Evolutionary conservation across 2,329 filamentous ascomycete species (phyloP).

Genomic region (Lecanicillium sp.): DNA sequence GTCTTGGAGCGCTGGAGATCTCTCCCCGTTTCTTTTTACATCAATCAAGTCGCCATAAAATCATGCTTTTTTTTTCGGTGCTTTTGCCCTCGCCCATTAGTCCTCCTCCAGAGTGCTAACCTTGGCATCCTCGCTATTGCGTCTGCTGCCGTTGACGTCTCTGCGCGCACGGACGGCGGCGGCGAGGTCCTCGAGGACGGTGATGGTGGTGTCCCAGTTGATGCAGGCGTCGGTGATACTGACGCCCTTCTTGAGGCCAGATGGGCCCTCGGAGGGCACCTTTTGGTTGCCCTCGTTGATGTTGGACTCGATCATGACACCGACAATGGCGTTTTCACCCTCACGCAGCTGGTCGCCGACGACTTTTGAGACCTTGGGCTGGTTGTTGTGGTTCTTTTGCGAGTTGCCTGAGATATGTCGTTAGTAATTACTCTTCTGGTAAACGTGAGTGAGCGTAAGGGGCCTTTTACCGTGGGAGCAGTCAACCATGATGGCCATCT

Average conservation of each 20-base stretch:
- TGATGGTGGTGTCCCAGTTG: conserved; percentile 78
- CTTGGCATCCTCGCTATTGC: conserved; percentile 21
- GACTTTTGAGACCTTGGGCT: conserved; percentile 81
- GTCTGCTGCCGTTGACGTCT: conserved; percentile 35
- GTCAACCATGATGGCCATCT: conserved; percentile 92
- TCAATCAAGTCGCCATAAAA: neutral
- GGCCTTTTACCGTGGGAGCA: conserved; percentile 76
- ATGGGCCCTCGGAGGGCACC: conserved; percentile 73
- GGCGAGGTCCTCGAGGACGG: conserved; percentile 77
- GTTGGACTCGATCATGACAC: conserved; percentile 98
- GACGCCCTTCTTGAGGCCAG: conserved; percentile 76
- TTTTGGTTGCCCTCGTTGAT: conserved; percentile 89
- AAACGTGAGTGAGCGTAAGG: neutral
- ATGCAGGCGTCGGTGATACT: conserved; percentile 97
- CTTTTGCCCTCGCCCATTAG: conserved; percentile 18
- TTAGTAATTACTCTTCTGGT: neutral
- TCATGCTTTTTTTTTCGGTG: too few relatives aligned
- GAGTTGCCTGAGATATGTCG: conserved; percentile 64
- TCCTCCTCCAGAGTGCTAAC: conserved; percentile 46
- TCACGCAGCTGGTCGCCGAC: conserved; percentile 79
- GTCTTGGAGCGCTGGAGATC: too few relatives aligned
- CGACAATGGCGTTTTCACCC: conserved; percentile 82
- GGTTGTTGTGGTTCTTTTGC: conserved; percentile 94
- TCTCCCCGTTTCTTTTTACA: neutral
- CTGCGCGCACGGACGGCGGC: conserved; percentile 73